Base-by-base conservation (phyloP, 768 basidiomycete genomes). In the Kwoniella botswanensis region DNA sequence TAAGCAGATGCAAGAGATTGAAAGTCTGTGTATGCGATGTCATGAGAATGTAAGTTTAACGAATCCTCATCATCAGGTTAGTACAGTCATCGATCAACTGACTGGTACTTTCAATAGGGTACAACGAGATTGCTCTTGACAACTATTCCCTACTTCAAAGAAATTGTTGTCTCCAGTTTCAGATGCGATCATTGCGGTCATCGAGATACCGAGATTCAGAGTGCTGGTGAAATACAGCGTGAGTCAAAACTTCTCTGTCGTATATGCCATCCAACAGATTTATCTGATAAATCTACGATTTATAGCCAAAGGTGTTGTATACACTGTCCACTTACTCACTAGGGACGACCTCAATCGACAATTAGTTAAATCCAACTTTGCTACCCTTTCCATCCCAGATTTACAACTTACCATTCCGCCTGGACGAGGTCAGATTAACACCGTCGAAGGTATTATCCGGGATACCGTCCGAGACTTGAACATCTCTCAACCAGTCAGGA, bases 131-230 rank as follows among this genome's bases (percentile, higher is more conserved):
- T 99, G 76, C 88, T 99, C 76, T 86, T 99, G 60, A 98, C 95
- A 0, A 89, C 90, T 2, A 99, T 99, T 60, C 97, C 97, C 0
- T 98, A 90, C 86, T 98, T 98, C 86, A 87, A 89, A 56, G 93
- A 99, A 82, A 90, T 98, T 63, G 92, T 99, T 73, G 89, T 98
- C 71, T 94, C 96, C 90, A 95, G 93, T 50, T 99, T 99, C 86
- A 88, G 91, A 67, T 99, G 97, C 82, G 93, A 96, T 68, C 90
- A 94, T 78, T 99, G 97, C 77, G 94, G 94, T 10, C 84, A 87
- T 73, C 83, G 87, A 52, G 98, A 99, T 84, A 99, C 96, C 82
- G 96, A 98, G 84, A 90, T 96, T 56, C 94, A 98, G 78, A 89
- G 92, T 9, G 97, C 97, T 0, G 92, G 92, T 6, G 82, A 87